These are phyloP conservation scores for Globisporangium canariense DNA, from an alignment of 352 stramenopile genomes.

Conservation along the genomic window DNA sequence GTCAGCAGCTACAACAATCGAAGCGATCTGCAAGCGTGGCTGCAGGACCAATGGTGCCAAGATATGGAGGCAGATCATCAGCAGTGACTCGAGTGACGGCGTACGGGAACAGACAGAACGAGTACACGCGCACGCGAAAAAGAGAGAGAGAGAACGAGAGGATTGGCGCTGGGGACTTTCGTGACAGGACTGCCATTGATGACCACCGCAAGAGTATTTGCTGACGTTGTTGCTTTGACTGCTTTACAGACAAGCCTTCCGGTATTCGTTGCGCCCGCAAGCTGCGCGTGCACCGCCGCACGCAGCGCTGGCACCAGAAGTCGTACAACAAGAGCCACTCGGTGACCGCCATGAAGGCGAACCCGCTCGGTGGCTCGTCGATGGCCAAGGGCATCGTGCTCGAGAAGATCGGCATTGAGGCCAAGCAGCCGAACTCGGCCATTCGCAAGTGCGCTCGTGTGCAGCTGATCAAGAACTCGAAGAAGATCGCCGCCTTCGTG, in stretches of 20 bases:
- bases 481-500: slow-evolving; percentile 99
- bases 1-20: background rate
- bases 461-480: slow-evolving; percentile 99
- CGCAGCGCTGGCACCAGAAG: slow-evolving; percentile 97
- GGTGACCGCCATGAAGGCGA: slow-evolving; percentile 99
- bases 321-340: slow-evolving; percentile 99
- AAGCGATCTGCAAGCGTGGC: background rate
- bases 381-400: slow-evolving; percentile 99
- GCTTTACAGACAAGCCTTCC: slow-evolving; percentile 96
- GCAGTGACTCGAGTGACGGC: background rate
- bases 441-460: slow-evolving; percentile 99
- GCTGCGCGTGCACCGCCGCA: slow-evolving; percentile 97
- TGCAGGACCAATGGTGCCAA: background rate
- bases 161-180: background rate
- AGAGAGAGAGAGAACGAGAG: slow-evolving; percentile 7
- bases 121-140: background rate
- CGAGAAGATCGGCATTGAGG: slow-evolving; percentile 99
- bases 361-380: slow-evolving; percentile 99
- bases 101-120: background rate
- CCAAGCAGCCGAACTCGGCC: slow-evolving; percentile 99
- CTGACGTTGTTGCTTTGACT: background rate
- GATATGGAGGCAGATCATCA: no score
- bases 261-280: slow-evolving; percentile 99
- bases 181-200: background rate
- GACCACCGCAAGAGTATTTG: background rate